Evolutionary conservation across 2,329 filamentous ascomycete species (phyloP).

Genomic region (Calonectria honghensis): DNA sequence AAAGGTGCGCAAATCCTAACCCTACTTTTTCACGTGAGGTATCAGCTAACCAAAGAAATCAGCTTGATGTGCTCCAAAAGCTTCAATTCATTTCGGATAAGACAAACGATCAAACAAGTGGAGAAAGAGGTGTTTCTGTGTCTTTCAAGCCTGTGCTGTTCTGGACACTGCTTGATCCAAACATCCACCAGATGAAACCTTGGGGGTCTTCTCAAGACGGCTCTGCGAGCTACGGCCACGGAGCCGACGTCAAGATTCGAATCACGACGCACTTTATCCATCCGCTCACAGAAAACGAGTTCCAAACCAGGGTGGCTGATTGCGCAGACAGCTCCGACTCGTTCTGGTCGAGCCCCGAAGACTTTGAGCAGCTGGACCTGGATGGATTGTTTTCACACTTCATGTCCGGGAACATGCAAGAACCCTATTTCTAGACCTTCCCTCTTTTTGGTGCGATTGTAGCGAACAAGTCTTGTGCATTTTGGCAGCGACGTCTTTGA

Average conservation of each 20-base stretch:
- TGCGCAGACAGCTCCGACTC: neutral
- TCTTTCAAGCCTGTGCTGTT: neutral
- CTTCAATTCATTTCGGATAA: neutral
- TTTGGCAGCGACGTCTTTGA: neutral
- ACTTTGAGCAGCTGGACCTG: slow-evolving; percentile 15
- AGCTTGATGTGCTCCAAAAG: slow-evolving; percentile 13
- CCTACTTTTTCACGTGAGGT: too few relatives aligned
- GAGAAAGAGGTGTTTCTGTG: slow-evolving; percentile 3
- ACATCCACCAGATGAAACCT: slow-evolving; percentile 9
- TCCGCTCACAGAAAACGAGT: neutral
- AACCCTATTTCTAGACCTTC: neutral
- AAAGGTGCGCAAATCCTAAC: neutral
- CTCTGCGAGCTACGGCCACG: neutral
- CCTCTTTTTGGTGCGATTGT: neutral
- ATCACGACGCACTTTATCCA: slow-evolving; percentile 19
- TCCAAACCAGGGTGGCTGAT: neutral
- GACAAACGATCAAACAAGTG: neutral
- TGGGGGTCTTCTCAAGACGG: neutral
- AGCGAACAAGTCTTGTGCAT: neutral
- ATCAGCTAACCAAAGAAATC: neutral
- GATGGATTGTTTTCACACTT: neutral
- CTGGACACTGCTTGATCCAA: neutral
- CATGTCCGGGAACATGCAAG: neutral
- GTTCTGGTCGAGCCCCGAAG: slow-evolving; percentile 9
- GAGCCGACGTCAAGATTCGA: neutral